phyloP scores from a whole-genome alignment of 352 stramenopile species.

The Thalassiosira delicatula region DNA sequence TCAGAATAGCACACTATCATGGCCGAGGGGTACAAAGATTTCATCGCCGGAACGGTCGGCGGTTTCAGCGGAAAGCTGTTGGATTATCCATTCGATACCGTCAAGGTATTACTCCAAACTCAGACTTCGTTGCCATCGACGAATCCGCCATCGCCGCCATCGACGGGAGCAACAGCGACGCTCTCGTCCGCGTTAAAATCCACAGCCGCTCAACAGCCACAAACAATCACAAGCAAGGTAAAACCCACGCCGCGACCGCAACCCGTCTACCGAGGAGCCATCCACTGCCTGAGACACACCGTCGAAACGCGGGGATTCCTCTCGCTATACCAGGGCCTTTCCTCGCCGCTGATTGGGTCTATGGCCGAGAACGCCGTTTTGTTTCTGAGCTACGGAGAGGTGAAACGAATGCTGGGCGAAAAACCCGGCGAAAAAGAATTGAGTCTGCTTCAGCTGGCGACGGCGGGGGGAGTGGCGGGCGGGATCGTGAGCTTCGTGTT shows the following conservation, averaged over 20 bases:
- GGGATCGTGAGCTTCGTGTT: slow-evolving; percentile 64
- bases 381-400: slow-evolving; percentile 57
- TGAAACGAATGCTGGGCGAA: slow-evolving; percentile 54
- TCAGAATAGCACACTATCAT: too few species aligned
- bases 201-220: neutral
- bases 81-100: slow-evolving; percentile 70
- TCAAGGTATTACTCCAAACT: slow-evolving; percentile 68
- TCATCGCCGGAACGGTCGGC: slow-evolving; percentile 60
- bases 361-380: slow-evolving; percentile 70
- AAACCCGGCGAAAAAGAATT: slow-evolving; percentile 52
- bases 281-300: slow-evolving; percentile 62
- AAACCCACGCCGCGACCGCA: neutral
- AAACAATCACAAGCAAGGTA: slow-evolving; percentile 5
- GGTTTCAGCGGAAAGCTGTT: slow-evolving; percentile 67
- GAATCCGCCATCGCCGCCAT: neutral
- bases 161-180: neutral
- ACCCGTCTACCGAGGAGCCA: slow-evolving; percentile 53
- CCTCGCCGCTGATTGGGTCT: slow-evolving; percentile 56
- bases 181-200: slow-evolving; percentile 9
- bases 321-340: slow-evolving; percentile 58
- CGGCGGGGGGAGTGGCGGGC: slow-evolving; percentile 62
- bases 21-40: slow-evolving; percentile 63
- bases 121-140: slow-evolving; percentile 38
- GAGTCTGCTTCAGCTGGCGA: slow-evolving; percentile 53
- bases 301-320: slow-evolving; percentile 55